Evolutionary conservation across 2,329 filamentous ascomycete species (phyloP).

Genomic region (Fusarium brachygibbosum): DNA sequence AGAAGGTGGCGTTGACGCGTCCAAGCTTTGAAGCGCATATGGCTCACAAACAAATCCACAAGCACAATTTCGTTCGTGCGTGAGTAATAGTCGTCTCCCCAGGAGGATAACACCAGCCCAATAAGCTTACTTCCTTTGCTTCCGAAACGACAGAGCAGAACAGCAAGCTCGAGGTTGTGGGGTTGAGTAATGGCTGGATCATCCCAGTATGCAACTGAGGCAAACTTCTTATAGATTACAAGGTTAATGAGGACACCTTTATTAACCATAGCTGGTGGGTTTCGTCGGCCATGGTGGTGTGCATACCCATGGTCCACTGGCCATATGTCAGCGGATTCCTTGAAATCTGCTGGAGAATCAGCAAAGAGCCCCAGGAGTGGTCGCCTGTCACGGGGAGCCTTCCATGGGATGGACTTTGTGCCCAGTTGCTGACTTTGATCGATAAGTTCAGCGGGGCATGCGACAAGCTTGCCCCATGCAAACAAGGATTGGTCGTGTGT

Average conservation of each 20-base stretch:
- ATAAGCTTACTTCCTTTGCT: not conserved
- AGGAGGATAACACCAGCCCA: not conserved
- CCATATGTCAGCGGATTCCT: not conserved
- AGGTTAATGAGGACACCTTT: not conserved
- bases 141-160: not conserved
- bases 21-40: not conserved
- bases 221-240: not conserved
- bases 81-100: not conserved
- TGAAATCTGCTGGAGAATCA: not conserved
- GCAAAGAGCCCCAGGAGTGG: not conserved
- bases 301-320: not conserved
- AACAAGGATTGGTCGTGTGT: constrained; percentile 18
- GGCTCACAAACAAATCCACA: not conserved
- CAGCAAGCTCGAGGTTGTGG: not conserved
- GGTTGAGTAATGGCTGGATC: not conserved
- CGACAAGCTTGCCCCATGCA: constrained; percentile 1
- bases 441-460: not conserved
- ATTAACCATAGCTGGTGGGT: not conserved
- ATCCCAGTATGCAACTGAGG: not conserved
- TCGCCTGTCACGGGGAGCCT: not conserved
- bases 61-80: not conserved
- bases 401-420: not conserved
- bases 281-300: not conserved
- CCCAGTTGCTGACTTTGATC: not conserved
- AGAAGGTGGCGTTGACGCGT: not conserved